These are phyloP conservation scores for Marasmius fiardii DNA, from an alignment of 1,284 basidiomycete species.

Conservation along the genomic window DNA sequence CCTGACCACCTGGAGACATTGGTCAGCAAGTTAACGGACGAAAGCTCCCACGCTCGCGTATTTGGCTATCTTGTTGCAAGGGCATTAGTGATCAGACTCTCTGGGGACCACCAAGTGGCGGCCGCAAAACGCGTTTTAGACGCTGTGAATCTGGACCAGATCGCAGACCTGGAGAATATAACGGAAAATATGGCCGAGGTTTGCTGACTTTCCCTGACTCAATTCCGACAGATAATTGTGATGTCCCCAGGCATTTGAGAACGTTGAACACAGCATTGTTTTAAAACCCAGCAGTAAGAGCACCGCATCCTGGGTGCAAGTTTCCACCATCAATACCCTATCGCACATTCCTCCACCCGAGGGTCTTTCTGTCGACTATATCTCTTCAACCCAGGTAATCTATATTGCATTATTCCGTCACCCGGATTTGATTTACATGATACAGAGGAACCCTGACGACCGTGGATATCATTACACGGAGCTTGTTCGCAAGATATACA, in stretches of 20 bases:
- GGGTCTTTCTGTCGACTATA: conserved; percentile 42
- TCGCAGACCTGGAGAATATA: conserved; percentile 36
- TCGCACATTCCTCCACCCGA: conserved; percentile 45
- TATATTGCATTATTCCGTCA: neutral
- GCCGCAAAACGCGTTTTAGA: conserved; percentile 48
- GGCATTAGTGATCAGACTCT: conserved; percentile 40
- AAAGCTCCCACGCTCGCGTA: conserved; percentile 48
- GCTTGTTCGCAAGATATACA: conserved; percentile 61
- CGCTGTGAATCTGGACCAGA: conserved; percentile 40
- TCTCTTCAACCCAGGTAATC: conserved; percentile 33
- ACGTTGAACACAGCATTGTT: conserved; percentile 46
- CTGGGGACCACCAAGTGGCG: conserved; percentile 54
- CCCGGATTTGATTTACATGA: neutral
- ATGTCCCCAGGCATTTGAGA: conserved; percentile 34
- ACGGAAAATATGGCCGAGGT: conserved; percentile 33
- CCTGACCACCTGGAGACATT: conserved; percentile 28
- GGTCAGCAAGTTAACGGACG: conserved; percentile 44
- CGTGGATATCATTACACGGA: conserved; percentile 43
- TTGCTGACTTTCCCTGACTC: conserved; percentile 27
- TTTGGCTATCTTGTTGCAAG: conserved; percentile 59
- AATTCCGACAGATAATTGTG: neutral
- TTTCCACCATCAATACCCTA: conserved; percentile 48
- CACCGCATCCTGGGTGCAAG: conserved; percentile 53
- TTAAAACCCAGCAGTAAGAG: conserved; percentile 56
- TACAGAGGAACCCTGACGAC: conserved; percentile 20